Percentiles rank a stretch among this genome's conserved stretches.
These are phyloP conservation scores for Tolypocladium pustulatum DNA, from an alignment of 2,329 filamentous ascomycete genomes.

Conservation along the genomic window DNA sequence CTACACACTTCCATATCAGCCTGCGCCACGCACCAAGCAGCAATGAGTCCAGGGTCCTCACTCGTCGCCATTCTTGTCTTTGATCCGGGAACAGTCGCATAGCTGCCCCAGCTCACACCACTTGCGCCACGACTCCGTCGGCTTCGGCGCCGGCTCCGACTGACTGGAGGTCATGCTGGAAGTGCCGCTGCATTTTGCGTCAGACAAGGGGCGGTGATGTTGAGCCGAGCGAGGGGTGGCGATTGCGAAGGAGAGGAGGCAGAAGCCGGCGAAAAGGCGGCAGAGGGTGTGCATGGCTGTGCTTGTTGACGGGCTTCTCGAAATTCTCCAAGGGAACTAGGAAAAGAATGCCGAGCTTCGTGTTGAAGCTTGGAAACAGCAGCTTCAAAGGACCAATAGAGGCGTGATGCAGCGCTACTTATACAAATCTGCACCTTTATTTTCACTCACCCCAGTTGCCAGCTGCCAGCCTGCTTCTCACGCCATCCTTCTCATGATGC, in stretches of 20 bases:
- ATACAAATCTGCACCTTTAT: neutral
- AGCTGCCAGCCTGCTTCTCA: neutral
- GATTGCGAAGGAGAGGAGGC: neutral
- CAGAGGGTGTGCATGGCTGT: neutral
- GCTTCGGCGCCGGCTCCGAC: neutral
- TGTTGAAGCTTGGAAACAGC: neutral
- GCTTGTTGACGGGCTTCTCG: neutral
- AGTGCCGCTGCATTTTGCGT: neutral
- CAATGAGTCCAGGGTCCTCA: constrained; percentile 1
- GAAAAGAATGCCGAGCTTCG: neutral
- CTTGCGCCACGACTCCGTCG: neutral
- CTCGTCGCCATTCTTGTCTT: constrained; percentile 18
- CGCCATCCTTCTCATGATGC: neutral
- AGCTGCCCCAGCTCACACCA: constrained; percentile 10
- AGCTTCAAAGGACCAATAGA: neutral
- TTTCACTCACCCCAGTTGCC: neutral
- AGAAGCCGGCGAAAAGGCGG: neutral
- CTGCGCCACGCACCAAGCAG: neutral
- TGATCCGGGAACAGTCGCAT: constrained; percentile 17
- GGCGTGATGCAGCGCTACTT: neutral
- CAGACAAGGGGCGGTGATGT: neutral
- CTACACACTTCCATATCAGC: constrained; percentile 7
- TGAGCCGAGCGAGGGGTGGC: neutral
- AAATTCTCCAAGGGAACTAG: neutral
- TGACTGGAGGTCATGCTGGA: neutral